Percentiles rank a stretch among this genome's conserved stretches.
Evolutionary conservation across 2,329 filamentous ascomycete species (phyloP).

Genomic region (Zelopaecilomyces penicillatus): DNA sequence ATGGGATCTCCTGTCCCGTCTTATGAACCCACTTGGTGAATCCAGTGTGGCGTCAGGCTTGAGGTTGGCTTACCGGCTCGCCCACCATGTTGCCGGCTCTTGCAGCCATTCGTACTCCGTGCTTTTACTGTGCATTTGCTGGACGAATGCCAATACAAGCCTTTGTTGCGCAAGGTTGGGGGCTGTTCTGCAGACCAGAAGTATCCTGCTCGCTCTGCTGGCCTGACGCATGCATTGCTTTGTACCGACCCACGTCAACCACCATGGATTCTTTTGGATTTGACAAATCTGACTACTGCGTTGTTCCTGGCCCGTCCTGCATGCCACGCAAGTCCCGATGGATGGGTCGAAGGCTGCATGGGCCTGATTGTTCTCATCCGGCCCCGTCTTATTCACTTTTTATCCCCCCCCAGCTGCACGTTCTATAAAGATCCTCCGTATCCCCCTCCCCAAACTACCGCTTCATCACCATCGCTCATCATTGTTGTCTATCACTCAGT

Average conservation of each 20-base stretch:
- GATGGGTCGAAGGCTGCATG: no score
- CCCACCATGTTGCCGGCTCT: not conserved
- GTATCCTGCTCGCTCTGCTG: no score
- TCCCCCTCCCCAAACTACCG: not conserved
- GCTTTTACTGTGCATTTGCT: no score
- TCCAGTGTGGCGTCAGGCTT: constrained; percentile 8
- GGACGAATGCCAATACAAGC: no score
- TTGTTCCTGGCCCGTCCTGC: not conserved
- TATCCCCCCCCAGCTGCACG: no score
- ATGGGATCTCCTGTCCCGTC: constrained; percentile 1
- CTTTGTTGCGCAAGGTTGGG: no score
- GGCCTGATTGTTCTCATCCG: not conserved
- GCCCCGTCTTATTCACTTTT: not conserved
- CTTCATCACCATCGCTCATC: not conserved
- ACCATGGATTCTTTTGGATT: not conserved
- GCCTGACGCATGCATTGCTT: no score
- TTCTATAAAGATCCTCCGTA: no score
- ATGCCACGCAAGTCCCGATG: constrained; percentile 6
- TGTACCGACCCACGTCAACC: not conserved
- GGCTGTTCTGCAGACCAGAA: no score
- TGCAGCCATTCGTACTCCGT: no score
- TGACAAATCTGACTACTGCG: not conserved
- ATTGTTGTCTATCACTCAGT: no score
- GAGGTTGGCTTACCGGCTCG: not conserved
- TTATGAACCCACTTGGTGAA: constrained; percentile 3